Base-by-base conservation (phyloP, 768 basidiomycete genomes). In the Hydnum rufescens region DNA sequence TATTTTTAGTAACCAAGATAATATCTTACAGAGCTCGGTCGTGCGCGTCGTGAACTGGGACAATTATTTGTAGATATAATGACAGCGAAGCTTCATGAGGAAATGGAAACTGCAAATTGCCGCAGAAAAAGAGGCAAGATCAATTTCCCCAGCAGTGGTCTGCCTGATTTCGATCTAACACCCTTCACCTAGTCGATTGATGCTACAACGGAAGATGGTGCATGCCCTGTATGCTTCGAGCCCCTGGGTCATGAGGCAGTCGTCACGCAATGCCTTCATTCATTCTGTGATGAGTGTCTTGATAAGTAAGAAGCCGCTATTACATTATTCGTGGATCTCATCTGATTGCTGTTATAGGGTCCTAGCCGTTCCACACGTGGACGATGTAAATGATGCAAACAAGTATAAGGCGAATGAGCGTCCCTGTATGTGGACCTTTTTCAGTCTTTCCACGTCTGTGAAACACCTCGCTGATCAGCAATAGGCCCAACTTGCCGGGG, bases 191-290 rank as follows among this genome's bases (percentile, higher is more conserved):
- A 78, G 74, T 73, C 72, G 22, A 57, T 58, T 4, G 67, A 68
- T 13, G 67, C 68, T 1, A 71, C 74, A 23, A 68, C 70, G 5
- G 62, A 57, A 4, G 76, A 78, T 13, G 44, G 26, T 53, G 66
- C 70, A 39, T 85, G 82, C 57, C 71, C 78, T 0, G 74, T 85
- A 52, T 83, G 82, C 61, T 73, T 72, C 54, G 81, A 83, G 53
- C 61, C 63, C 3, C 67, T 74, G 59, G 71, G 67, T 1, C 68
- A 75, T 8, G 44, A 47, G 13, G 66, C 76, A 16, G 65, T 76
- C 19, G 61, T 82, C 36, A 80, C 79, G 0, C 57, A 67, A 0
- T 85, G 82, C 58, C 61, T 62, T 1, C 82, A 82, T 58, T 62
- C 70, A 1, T 82, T 79, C 63, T 82, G 81, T 60, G 66, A 68